These are phyloP conservation scores for Tricholomella constricta DNA, from an alignment of 768 basidiomycete genomes.

Conservation along the genomic window DNA sequence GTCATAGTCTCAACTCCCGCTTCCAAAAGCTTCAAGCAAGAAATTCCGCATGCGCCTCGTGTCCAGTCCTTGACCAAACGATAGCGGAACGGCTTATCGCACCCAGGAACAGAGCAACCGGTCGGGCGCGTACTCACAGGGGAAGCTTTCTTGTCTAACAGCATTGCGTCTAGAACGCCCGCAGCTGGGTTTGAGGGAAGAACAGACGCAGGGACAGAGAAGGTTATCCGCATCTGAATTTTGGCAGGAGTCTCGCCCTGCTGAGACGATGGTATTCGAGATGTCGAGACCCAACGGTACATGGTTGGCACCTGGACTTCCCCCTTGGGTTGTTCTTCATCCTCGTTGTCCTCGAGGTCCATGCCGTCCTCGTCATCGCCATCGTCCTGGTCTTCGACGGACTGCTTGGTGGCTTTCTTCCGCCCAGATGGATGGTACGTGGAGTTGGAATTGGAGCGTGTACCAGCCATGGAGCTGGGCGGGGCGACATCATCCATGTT, in stretches of 20 bases:
- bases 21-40: conserved; percentile 62
- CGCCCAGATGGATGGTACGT: conserved; percentile 10
- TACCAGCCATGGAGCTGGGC: conserved; percentile 23
- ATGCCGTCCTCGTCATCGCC: conserved; percentile 46
- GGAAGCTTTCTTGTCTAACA: conserved; percentile 10
- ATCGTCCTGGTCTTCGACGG: conserved; percentile 24
- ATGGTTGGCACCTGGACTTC: conserved; percentile 46
- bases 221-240: conserved; percentile 44
- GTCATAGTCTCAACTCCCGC: not conserved
- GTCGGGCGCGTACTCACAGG: conserved; percentile 17
- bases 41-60: conserved; percentile 67
- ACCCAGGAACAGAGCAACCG: conserved; percentile 61
- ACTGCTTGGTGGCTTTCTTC: conserved; percentile 11
- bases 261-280: conserved; percentile 28
- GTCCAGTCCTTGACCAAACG: conserved; percentile 64
- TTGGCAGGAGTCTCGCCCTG: not conserved
- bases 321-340: conserved; percentile 32
- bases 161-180: conserved; percentile 5
- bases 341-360: conserved; percentile 39
- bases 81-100: conserved; percentile 58
- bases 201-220: conserved; percentile 50
- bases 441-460: conserved; percentile 25
- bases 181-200: not conserved
- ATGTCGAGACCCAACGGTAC: conserved; percentile 75
- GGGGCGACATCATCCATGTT: conserved; percentile 24